Percentiles rank a stretch among this genome's conserved stretches.
phyloP scores from a whole-genome alignment of 2,329 filamentous ascomycete genomes.

The Epichloe glyceriae region DNA sequence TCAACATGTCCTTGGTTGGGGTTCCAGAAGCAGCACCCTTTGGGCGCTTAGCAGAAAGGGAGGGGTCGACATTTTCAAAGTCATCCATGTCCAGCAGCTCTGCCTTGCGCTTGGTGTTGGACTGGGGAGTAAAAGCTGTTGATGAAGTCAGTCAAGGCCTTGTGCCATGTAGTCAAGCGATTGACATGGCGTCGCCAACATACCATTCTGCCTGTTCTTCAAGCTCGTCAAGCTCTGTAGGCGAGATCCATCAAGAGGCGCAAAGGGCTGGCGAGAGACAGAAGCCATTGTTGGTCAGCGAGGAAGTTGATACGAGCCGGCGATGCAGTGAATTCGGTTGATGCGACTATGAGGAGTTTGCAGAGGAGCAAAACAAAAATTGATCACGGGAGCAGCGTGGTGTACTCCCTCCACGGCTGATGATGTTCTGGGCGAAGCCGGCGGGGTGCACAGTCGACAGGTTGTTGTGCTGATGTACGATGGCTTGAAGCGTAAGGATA shows the following conservation, averaged over 20 bases:
- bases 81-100: constrained; percentile 38
- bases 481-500: not conserved
- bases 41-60: constrained; percentile 43
- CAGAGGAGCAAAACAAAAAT: too few species aligned
- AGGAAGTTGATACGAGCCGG: not conserved
- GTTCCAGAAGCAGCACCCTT: constrained; percentile 34
- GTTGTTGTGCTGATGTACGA: not conserved
- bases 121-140: constrained; percentile 27
- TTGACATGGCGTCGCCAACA: constrained; percentile 15
- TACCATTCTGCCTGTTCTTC: constrained; percentile 69
- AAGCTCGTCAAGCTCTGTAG: constrained; percentile 59
- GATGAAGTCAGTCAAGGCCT: not conserved
- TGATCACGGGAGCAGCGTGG: too few species aligned
- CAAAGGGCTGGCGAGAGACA: constrained; percentile 58
- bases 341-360: too few species aligned
- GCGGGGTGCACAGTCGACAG: not conserved
- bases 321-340: not conserved
- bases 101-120: constrained; percentile 45
- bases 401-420: not conserved
- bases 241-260: constrained; percentile 54
- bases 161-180: not conserved
- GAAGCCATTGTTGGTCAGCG: constrained; percentile 35
- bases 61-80: constrained; percentile 49
- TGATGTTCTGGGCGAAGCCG: not conserved
- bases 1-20: constrained; percentile 32